These are phyloP conservation scores for Microbotryum lychnidis-dioicae DNA, from an alignment of 1,284 basidiomycete genomes.

Conservation along the genomic window DNA sequence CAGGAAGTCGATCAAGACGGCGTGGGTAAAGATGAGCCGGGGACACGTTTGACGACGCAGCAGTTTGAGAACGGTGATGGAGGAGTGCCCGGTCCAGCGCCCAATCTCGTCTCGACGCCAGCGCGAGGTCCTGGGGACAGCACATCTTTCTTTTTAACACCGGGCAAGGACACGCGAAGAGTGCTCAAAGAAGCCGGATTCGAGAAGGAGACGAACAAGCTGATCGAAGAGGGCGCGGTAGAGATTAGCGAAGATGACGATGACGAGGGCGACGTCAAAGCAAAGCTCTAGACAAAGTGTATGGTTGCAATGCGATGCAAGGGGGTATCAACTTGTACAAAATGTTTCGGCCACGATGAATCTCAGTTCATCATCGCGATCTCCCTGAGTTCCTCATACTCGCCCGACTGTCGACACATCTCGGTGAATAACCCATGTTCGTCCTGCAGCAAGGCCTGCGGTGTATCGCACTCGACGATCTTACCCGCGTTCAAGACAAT, in stretches of 20 bases:
- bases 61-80: constrained; percentile 28
- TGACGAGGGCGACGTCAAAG: constrained; percentile 12
- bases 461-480: constrained; percentile 74
- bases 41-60: constrained; percentile 4
- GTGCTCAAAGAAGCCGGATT: constrained; percentile 34
- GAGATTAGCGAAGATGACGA: constrained; percentile 26
- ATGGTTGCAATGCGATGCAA: not conserved
- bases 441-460: constrained; percentile 62
- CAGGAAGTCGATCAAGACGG: constrained; percentile 35
- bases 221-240: constrained; percentile 23
- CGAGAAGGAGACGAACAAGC: constrained; percentile 1
- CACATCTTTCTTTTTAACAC: constrained; percentile 29
- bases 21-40: constrained; percentile 20
- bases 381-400: constrained; percentile 14
- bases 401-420: constrained; percentile 73
- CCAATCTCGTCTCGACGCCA: constrained; percentile 36
- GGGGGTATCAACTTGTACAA: too few relatives aligned
- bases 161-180: constrained; percentile 37
- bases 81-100: constrained; percentile 36
- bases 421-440: constrained; percentile 64
- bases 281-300: constrained; percentile 10
- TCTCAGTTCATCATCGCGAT: not conserved
- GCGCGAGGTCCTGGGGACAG: constrained; percentile 15
- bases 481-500: constrained; percentile 72
- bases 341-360: too few relatives aligned